A percentile compares a stretch with the other conserved stretches of the same genome.
These are phyloP conservation scores for Vitis rupestris DNA, from an alignment of 164 flowering plant genomes.

Conservation along the genomic window DNA sequence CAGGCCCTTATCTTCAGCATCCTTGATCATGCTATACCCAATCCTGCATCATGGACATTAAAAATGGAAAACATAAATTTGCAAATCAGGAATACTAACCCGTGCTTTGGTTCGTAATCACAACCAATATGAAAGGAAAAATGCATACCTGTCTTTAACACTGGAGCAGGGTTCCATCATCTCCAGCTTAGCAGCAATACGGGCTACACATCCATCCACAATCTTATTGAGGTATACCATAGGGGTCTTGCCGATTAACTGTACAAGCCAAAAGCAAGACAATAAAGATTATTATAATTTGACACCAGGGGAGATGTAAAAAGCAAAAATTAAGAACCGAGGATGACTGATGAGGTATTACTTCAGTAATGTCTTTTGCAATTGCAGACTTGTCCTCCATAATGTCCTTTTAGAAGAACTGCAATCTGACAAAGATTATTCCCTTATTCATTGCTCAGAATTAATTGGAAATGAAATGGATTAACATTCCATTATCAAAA, in stretches of 20 bases:
- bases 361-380: conserved; percentile 30
- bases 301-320: neutral
- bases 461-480: no score
- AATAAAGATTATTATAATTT: neutral
- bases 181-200: conserved; percentile 46
- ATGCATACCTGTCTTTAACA: conserved; percentile 38
- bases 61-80: no score
- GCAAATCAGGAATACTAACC: no score
- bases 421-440: no score
- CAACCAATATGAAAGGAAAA: no score
- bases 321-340: neutral
- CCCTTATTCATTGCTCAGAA: no score
- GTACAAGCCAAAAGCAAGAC: neutral
- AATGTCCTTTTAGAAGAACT: neutral
- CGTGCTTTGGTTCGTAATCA: no score
- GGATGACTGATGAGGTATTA: neutral
- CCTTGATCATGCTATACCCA: conserved; percentile 34
- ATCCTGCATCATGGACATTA: conserved; percentile 23
- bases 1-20: conserved; percentile 40
- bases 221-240: conserved; percentile 43
- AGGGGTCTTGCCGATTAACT: conserved; percentile 50
- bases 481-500: no score
- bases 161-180: conserved; percentile 44
- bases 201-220: conserved; percentile 44
- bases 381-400: conserved; percentile 26